Conservation (phyloP, 2,329 filamentous ascomycete species). For the Colletotrichum tropicicola region DNA sequence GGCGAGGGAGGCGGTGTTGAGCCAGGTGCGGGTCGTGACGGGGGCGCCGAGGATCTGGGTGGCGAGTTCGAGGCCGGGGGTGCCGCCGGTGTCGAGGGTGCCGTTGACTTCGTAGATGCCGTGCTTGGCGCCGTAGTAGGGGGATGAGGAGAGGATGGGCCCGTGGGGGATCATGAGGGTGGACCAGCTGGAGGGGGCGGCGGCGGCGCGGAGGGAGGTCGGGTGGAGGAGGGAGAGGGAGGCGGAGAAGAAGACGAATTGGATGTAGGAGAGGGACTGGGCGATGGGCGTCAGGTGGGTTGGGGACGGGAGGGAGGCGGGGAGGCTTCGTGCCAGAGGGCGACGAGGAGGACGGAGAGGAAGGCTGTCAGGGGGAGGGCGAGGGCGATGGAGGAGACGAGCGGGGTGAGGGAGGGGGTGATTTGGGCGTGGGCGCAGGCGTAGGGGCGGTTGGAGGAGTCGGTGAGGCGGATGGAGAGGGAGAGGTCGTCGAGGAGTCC, state of each 20-base stretch:
- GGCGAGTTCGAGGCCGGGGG: slow-evolving; percentile 68
- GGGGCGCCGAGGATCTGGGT: slow-evolving; percentile 74
- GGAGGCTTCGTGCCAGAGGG: not conserved
- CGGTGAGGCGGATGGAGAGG: not conserved
- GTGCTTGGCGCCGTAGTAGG: slow-evolving; percentile 47
- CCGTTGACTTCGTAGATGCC: slow-evolving; percentile 73
- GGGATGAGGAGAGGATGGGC: slow-evolving; percentile 30
- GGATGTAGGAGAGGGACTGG: slow-evolving; percentile 70
- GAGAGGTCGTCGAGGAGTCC: not conserved
- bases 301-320: not conserved
- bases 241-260: slow-evolving; percentile 77
- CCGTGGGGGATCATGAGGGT: slow-evolving; percentile 65
- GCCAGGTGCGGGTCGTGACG: slow-evolving; percentile 70
- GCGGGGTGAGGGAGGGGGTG: not conserved
- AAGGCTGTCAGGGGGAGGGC: not conserved
- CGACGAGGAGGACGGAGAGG: not conserved
- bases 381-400: not conserved
- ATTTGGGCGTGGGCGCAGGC: not conserved
- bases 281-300: not conserved
- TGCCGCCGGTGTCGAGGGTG: slow-evolving; percentile 64
- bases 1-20: slow-evolving; percentile 73
- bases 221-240: slow-evolving; percentile 76
- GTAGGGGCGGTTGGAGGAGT: not conserved
- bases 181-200: slow-evolving; percentile 74
- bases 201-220: slow-evolving; percentile 75